A percentile compares a stretch with the other conserved stretches of the same genome.
These are phyloP conservation scores for Petunia hybrid DNA, from an alignment of 305 asterid species.

Conservation along the genomic window DNA sequence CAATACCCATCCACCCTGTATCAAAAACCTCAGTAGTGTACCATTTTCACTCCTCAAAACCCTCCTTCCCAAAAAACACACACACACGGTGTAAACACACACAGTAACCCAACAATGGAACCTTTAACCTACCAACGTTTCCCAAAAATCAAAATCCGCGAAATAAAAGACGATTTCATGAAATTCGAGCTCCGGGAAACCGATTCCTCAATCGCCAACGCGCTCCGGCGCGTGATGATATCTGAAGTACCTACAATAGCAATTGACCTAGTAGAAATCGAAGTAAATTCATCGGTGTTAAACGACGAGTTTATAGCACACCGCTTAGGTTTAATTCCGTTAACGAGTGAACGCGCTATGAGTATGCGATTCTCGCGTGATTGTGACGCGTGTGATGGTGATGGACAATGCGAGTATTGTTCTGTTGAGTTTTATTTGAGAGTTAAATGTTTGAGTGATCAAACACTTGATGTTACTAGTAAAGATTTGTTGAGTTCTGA, in stretches of 20 bases:
- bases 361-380: conserved; percentile 97
- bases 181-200: conserved; percentile 95
- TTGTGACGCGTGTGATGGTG: conserved; percentile 99
- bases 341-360: conserved; percentile 92
- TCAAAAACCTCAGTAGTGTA: neutral
- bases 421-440: conserved; percentile 91
- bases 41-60: neutral
- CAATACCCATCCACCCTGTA: neutral
- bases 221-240: conserved; percentile 99
- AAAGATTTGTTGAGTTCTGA: conserved; percentile 89
- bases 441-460: conserved; percentile 76
- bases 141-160: conserved; percentile 85
- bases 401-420: conserved; percentile 97
- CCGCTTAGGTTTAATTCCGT: conserved; percentile 89
- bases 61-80: neutral
- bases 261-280: conserved; percentile 93
- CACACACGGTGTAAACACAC: neutral
- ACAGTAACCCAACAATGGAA: conserved; percentile 52
- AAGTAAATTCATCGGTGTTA: conserved; percentile 88
- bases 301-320: conserved; percentile 95
- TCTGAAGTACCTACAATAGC: conserved; percentile 98
- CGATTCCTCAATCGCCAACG: conserved; percentile 93
- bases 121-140: conserved; percentile 80
- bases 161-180: conserved; percentile 70
- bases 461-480: conserved; percentile 90